A percentile compares a stretch with the other conserved stretches of the same genome.
These are phyloP conservation scores for Linderina pennispora DNA, from an alignment of 192 early-diverging fungal genomes.

Conservation along the genomic window DNA sequence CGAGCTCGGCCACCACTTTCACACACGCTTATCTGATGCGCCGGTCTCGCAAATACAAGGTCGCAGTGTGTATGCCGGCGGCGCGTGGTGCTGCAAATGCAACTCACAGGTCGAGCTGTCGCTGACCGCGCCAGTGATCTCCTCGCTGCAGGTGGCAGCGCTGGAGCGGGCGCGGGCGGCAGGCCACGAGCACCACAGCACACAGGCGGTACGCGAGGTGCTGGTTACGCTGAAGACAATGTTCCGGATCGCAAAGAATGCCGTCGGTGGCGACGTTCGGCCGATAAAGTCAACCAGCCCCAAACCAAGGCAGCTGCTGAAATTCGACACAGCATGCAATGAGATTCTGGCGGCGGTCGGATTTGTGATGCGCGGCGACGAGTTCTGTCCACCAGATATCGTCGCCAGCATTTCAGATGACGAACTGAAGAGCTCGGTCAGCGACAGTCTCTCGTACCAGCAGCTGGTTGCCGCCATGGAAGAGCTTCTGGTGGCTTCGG, in stretches of 20 bases:
- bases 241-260: slow-evolving; percentile 18
- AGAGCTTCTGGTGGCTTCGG: too few species aligned
- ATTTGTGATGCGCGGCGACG: slow-evolving; percentile 11
- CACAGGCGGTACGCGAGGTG: slow-evolving; percentile 29
- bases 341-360: slow-evolving; percentile 26
- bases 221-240: slow-evolving; percentile 15
- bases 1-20: slow-evolving; percentile 30
- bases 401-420: neutral
- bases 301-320: slow-evolving; percentile 19
- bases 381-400: slow-evolving; percentile 21
- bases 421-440: too few species aligned
- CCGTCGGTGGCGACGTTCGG: slow-evolving; percentile 13
- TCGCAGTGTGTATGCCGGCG: neutral
- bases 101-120: neutral
- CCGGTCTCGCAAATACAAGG: too few species aligned
- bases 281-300: slow-evolving; percentile 9
- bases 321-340: slow-evolving; percentile 34
- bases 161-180: slow-evolving; percentile 15
- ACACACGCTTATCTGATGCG: too few species aligned
- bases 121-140: slow-evolving; percentile 11
- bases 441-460: neutral
- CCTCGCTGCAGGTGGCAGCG: slow-evolving; percentile 4
- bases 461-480: neutral
- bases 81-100: slow-evolving; percentile 35
- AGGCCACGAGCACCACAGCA: slow-evolving; percentile 21